Evolutionary conservation across 768 basidiomycete species (phyloP).

Genomic region (Tulasnella sp.): DNA sequence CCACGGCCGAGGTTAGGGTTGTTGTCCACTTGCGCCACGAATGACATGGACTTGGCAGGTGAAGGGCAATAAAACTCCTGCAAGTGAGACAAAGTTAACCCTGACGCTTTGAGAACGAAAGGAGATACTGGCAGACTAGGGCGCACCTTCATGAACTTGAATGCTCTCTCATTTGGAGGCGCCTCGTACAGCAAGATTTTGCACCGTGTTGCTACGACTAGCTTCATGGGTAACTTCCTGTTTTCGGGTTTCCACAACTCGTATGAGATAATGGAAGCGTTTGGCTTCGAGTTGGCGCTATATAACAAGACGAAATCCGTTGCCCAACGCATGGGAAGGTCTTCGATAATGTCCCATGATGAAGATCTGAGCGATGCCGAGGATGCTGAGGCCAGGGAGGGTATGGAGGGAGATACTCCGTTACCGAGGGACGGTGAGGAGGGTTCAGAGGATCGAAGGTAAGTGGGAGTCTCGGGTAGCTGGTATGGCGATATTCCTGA

Average conservation of each 20-base stretch:
- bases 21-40: conserved; percentile 33
- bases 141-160: conserved; percentile 66
- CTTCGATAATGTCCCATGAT: conserved; percentile 64
- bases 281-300: conserved; percentile 47
- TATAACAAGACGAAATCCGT: conserved; percentile 78
- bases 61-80: conserved; percentile 80
- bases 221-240: conserved; percentile 38
- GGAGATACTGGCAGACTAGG: neutral
- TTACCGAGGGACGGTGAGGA: conserved; percentile 15
- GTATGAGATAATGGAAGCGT: conserved; percentile 49
- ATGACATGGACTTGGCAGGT: conserved; percentile 51
- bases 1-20: neutral
- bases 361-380: conserved; percentile 23
- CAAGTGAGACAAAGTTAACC: neutral
- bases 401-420: conserved; percentile 22
- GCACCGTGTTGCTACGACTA: conserved; percentile 66
- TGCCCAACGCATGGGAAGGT: conserved; percentile 71
- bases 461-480: conserved; percentile 15
- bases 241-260: conserved; percentile 46
- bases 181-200: conserved; percentile 71
- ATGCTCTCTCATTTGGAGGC: conserved; percentile 70
- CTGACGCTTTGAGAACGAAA: neutral
- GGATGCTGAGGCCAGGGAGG: conserved; percentile 5
- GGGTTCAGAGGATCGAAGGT: neutral
- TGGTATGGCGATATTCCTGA: neutral